Evolutionary conservation across 2,329 filamentous ascomycete genomes (phyloP).

Genomic region (Mycogone perniciosa): DNA sequence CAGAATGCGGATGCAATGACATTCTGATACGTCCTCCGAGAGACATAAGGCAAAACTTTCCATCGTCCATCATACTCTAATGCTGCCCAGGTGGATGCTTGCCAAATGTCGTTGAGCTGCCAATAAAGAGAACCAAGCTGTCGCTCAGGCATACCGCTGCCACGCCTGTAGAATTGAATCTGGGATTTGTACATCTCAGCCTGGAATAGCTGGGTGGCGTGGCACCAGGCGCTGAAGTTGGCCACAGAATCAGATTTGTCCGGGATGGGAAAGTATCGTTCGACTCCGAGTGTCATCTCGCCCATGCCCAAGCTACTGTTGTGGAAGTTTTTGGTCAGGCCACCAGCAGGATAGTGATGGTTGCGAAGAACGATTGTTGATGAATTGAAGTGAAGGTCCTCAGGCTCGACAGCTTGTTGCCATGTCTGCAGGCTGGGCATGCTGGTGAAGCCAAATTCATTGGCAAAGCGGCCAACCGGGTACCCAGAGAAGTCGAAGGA

Average conservation of each 20-base stretch:
- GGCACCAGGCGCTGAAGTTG: slow-evolving; percentile 57
- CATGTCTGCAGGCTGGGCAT: slow-evolving; percentile 56
- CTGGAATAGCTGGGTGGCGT: slow-evolving; percentile 58
- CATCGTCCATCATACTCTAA: slow-evolving; percentile 58
- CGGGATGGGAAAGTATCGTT: slow-evolving; percentile 51
- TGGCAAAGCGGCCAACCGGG: slow-evolving; percentile 53
- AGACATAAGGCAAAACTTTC: slow-evolving; percentile 55
- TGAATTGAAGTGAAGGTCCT: slow-evolving; percentile 52
- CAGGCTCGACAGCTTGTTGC: slow-evolving; percentile 44
- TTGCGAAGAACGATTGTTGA: slow-evolving; percentile 49
- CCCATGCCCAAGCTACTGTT: slow-evolving; percentile 34
- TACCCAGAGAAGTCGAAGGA: slow-evolving; percentile 51
- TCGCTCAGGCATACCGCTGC: slow-evolving; percentile 49
- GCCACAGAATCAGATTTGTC: slow-evolving; percentile 44
- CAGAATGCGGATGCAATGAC: slow-evolving; percentile 45
- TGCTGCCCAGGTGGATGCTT: slow-evolving; percentile 57
- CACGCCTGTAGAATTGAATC: slow-evolving; percentile 56
- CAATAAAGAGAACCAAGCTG: slow-evolving; percentile 57
- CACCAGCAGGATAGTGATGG: slow-evolving; percentile 42
- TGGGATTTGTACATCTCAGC: slow-evolving; percentile 55
- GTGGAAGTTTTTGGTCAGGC: slow-evolving; percentile 11
- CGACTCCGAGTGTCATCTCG: slow-evolving; percentile 52
- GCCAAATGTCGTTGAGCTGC: slow-evolving; percentile 61
- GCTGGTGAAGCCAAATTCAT: slow-evolving; percentile 58
- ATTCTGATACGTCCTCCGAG: slow-evolving; percentile 50